Base-by-base conservation (phyloP, 768 basidiomycete genomes). In the Hydnomerulius pinastri region DNA sequence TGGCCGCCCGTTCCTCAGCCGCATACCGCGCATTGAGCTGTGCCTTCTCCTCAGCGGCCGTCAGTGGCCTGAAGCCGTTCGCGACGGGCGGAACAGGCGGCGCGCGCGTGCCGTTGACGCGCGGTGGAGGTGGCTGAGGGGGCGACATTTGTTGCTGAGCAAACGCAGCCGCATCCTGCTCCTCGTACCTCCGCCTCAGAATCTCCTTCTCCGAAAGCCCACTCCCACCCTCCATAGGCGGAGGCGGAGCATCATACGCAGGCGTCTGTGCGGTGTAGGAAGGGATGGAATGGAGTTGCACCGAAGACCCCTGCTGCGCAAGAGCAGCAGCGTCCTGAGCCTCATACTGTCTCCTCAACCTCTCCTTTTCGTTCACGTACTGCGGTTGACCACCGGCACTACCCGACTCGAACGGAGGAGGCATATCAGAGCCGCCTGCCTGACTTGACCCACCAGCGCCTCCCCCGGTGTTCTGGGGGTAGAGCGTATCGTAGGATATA, bases 11-110 rank as follows among this genome's bases (percentile, higher is more conserved):
- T 27, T 86, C 80, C 56, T 83, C 79, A 1, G 76, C 77, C 23
- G 80, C 87, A 55, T 80, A 89, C 63, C 76, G 78, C 4, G 86
- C 85, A 30, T 71, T 74, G 10, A 92, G 65, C 49, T 80, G 65
- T 18, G 86, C 87, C 71, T 92, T 92, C 69, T 92, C 90, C 58
- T 92, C 89, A 0, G 81, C 83, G 3, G 90, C 90, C 2, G 85
- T 84, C 44, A 90, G 67, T 17, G 71, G 69, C 17, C 57, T 65
- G 21, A 54, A 54, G 6, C 66, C 58, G 30, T 60, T 56, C 18
- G 58, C 9, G 8, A 49, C 58, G 8, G 70, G 58, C 4, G 69
- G 63, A 2, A 62, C 59, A 17, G 70, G 67, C 6, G 68, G 66
- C 4, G 66, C 65, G 2, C 71, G 69, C 13, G 53, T 23, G 1